phyloP scores from a whole-genome alignment of 2,329 filamentous ascomycete genomes.

The Ramularia endophylla region DNA sequence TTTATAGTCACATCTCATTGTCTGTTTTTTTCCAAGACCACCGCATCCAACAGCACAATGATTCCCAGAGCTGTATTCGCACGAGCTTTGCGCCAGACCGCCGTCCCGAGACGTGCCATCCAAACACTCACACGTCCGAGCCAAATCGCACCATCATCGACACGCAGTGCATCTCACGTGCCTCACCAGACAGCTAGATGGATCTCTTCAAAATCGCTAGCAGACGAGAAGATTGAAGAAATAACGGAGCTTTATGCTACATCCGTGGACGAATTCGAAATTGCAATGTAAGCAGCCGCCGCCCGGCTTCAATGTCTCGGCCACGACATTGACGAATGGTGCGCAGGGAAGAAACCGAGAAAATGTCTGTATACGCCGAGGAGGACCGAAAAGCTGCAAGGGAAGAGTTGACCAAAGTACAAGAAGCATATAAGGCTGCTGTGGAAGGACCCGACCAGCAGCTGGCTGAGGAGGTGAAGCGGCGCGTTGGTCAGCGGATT shows the following conservation, averaged over 20 bases:
- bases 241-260: slow-evolving; percentile 37
- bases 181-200: slow-evolving; percentile 20
- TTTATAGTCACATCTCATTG: too few species aligned
- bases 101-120: slow-evolving; percentile 12
- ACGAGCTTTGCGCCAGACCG: slow-evolving; percentile 15
- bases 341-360: slow-evolving; percentile 43
- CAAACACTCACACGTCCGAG: slow-evolving; percentile 16
- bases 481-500: slow-evolving; percentile 46
- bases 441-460: slow-evolving; percentile 37
- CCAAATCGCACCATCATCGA: slow-evolving; percentile 4
- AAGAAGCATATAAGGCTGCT: slow-evolving; percentile 41
- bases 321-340: too few species aligned
- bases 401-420: slow-evolving; percentile 46
- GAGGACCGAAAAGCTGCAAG: slow-evolving; percentile 49
- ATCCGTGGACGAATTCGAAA: slow-evolving; percentile 43
- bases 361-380: slow-evolving; percentile 50
- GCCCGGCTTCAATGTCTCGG: neutral
- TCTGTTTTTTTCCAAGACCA: neutral
- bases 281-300: slow-evolving; percentile 33
- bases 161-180: slow-evolving; percentile 21
- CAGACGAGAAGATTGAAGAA: slow-evolving; percentile 36
- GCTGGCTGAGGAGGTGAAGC: slow-evolving; percentile 46
- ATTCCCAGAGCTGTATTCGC: slow-evolving; percentile 16
- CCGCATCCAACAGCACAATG: slow-evolving; percentile 13
- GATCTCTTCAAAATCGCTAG: slow-evolving; percentile 26